These are phyloP conservation scores for Ceratocystis ficicola DNA, from an alignment of 2,329 filamentous ascomycete species.

Conservation along the genomic window DNA sequence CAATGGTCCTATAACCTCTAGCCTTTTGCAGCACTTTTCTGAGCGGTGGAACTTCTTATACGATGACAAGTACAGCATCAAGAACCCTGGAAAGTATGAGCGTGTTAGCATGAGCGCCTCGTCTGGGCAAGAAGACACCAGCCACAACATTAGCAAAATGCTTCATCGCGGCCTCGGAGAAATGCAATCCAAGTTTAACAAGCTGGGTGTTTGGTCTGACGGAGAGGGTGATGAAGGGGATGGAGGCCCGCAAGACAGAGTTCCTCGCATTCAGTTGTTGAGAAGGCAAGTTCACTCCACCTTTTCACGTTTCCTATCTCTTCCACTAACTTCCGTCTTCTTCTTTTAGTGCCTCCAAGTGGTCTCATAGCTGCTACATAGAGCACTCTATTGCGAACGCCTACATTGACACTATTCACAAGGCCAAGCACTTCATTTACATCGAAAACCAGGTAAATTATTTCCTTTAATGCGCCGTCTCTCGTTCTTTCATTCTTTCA, in stretches of 20 bases:
- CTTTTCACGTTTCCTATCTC: neutral
- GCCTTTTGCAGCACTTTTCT: slow-evolving; percentile 64
- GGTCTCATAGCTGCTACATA: slow-evolving; percentile 41
- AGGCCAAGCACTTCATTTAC: slow-evolving; percentile 61
- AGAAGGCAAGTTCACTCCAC: slow-evolving; percentile 33
- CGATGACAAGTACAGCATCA: slow-evolving; percentile 58
- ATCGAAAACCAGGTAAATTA: slow-evolving; percentile 55
- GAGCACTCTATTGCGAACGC: slow-evolving; percentile 78
- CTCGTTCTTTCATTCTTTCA: neutral
- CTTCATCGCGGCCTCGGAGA: slow-evolving; percentile 17
- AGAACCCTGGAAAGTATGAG: slow-evolving; percentile 41
- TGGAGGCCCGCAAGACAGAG: neutral
- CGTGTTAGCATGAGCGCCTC: slow-evolving; percentile 24
- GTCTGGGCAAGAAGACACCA: neutral
- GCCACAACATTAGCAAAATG: slow-evolving; percentile 14
- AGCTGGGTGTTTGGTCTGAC: slow-evolving; percentile 14
- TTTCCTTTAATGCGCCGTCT: no score
- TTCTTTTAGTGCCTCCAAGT: slow-evolving; percentile 34
- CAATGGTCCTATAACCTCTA: slow-evolving; percentile 60
- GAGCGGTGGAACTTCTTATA: slow-evolving; percentile 91
- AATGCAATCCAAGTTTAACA: slow-evolving; percentile 21
- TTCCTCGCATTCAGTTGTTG: slow-evolving; percentile 37
- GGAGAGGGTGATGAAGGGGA: slow-evolving; percentile 2
- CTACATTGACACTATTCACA: slow-evolving; percentile 59
- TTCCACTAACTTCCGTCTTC: neutral